Evolutionary conservation across 2,329 filamentous ascomycete species (phyloP).

Genomic region (Aspergillus brunneoviolaceus): DNA sequence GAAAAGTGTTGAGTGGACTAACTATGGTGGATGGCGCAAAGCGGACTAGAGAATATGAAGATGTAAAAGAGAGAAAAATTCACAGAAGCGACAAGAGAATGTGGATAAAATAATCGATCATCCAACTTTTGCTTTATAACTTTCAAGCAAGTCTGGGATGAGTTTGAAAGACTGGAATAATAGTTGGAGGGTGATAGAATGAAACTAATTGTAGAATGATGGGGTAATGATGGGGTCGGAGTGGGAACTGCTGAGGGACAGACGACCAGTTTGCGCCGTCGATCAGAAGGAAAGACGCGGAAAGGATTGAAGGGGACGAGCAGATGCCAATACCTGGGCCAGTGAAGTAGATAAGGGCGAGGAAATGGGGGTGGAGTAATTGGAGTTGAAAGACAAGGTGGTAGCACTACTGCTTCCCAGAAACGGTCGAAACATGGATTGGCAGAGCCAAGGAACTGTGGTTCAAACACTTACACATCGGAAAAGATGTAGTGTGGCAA

Average conservation of each 20-base stretch:
- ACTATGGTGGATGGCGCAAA: not conserved
- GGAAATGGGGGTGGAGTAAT: conserved; percentile 3
- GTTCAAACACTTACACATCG: conserved; percentile 24
- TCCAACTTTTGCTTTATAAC: not conserved
- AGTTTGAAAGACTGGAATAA: not conserved
- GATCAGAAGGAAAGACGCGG: conserved; percentile 10
- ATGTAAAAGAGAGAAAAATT: not conserved
- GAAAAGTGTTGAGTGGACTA: not conserved
- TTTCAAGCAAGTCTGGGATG: not conserved
- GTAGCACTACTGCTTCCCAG: not conserved
- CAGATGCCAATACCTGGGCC: conserved; percentile 6
- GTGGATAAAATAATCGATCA: not conserved
- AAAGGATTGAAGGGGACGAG: conserved; percentile 6
- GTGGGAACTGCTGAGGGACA: not conserved
- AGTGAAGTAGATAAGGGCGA: not conserved
- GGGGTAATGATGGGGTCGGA: not conserved
- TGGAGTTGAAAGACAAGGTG: conserved; percentile 8
- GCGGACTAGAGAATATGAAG: conserved; percentile 3
- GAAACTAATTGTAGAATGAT: too few relatives aligned
- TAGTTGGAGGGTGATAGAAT: too few relatives aligned
- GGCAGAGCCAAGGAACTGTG: conserved; percentile 6
- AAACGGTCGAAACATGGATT: conserved; percentile 3
- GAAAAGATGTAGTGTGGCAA: conserved; percentile 15
- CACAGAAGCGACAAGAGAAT: not conserved
- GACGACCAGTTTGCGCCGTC: not conserved